Base-by-base conservation (phyloP, 2,329 filamentous ascomycete species). In the Gyromitra esculenta region DNA sequence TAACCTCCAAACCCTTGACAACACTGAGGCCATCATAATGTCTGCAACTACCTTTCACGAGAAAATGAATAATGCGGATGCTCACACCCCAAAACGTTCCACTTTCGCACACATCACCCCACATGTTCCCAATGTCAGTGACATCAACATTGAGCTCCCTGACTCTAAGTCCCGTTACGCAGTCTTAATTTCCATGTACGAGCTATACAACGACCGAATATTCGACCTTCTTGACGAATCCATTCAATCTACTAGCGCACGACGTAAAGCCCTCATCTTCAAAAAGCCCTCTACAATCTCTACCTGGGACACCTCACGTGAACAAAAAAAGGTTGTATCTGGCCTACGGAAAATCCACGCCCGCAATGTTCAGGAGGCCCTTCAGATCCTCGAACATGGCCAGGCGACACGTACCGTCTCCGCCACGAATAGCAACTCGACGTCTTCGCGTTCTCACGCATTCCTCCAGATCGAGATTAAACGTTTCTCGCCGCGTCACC, bases 121-220 rank as follows among this genome's bases (percentile, higher is more conserved):
- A 0, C 89, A 91, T 74, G 85, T 87, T 5, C 95, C 95, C 7
- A 90, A 94, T 78, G 89, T 97, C 67, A 89, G 90, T 83, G 87
- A 90, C 66, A 86, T 97, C 56, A 85, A 87, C 3, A 86, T 96
- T 0, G 91, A 94, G 77, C 86, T 87, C 13, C 66, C 67, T 5
- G 74, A 79, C 52, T 57, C 43, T 0, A 88, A 88, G 21, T 89
- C 91, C 70, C 93, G 97, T 80, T 97, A 97, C 81, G 91, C 92
- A 3, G 90, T 99, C 69, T 86, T 99, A 9, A 87, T 99, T 25
- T 97, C 94, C 69, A 99, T 99, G 94, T 98, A 98, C 84, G 96
- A 99, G 83, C 95, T 99, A 0, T 97, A 99, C 85, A 99, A 99
- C 82, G 95, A 99, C 84, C 91, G 94, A 45, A 98, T 99, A 79